phyloP scores from a whole-genome alignment of 495 filamentous ascomycete species.

The Emericellopsis terricola region DNA sequence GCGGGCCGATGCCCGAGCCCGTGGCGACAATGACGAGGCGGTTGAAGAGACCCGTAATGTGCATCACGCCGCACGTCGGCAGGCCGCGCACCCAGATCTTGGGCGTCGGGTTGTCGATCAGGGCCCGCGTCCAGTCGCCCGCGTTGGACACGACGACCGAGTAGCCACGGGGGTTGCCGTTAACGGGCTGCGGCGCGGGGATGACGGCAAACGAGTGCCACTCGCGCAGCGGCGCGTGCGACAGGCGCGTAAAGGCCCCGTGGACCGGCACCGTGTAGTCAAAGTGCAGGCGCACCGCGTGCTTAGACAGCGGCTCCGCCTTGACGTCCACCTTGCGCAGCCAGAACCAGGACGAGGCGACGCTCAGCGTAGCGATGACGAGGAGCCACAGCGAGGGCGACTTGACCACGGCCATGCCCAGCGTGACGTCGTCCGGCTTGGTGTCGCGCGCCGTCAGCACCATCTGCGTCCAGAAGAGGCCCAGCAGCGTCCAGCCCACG shows the following conservation, averaged over 20 bases:
- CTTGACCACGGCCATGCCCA: conserved; percentile 17
- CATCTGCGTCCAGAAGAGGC: conserved; percentile 30
- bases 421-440: conserved; percentile 5
- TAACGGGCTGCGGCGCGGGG: conserved; percentile 16
- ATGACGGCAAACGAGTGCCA: conserved; percentile 61
- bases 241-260: conserved; percentile 29
- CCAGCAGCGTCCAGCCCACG: conserved; percentile 33
- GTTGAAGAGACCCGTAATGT: conserved; percentile 43
- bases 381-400: conserved; percentile 40
- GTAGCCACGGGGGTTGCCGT: conserved; percentile 19
- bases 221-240: conserved; percentile 37
- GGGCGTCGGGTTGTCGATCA: conserved; percentile 35
- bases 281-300: conserved; percentile 44
- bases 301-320: conserved; percentile 36
- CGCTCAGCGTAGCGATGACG: conserved; percentile 27
- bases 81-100: conserved; percentile 30
- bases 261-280: conserved; percentile 28
- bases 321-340: conserved; percentile 35
- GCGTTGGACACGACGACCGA: conserved; percentile 48
- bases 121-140: conserved; percentile 47
- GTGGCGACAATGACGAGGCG: conserved; percentile 49
- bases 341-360: conserved; percentile 39
- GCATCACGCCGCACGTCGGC: conserved; percentile 40
- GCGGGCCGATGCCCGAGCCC: conserved; percentile 52
- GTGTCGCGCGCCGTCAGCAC: conserved; percentile 17